Evolutionary conservation across 495 filamentous ascomycete genomes (phyloP), one percentile per base, ranked within the genome.

Genomic region (Aspergillus sclerotiicarbonarius): DNA sequence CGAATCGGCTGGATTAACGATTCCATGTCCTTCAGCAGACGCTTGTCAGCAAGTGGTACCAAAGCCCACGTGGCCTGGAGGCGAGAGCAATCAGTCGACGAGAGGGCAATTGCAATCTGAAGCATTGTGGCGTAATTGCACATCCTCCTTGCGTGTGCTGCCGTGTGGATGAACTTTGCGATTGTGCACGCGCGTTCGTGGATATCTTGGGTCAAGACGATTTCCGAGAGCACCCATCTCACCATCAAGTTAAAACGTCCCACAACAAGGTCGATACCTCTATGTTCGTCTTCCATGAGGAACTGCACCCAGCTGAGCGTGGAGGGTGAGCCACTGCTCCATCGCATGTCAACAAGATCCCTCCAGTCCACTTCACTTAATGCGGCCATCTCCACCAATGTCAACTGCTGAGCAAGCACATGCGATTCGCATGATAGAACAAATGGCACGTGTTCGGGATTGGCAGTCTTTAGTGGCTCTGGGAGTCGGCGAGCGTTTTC

Each of bases 51-150:
- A 8, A 72, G 62, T 13, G 91, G 85, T 25, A 99, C 84, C 55
- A 91, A 76, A 4, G 80, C 73, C 95, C 95, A 99, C 0, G 95
- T 98, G 55, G 77, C 83, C 31, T 80, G 77, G 31, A 99, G 80
- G 39, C 92, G 82, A 20, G 86, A 74, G 54, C 91, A 82, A 61
- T 97, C 91, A 39, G 88, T 86, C 4, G 88, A 92, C 21, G 91
- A 87, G 32, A 99, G 77, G 0, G 95, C 95, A 58, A 97, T 89
- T 3, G 91, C 89, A 63, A 99, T 84, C 68, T 99, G 95, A 33
- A 90, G 87, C 90, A 97, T 90, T 10, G 95, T 97, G 18, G 95
- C 94, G 69, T 92, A 99, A 67, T 99, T 99, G 64, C 91, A 89
- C 48, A 94, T 85, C 37, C 82, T 85, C 56, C 92, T 84, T 48